Percentiles rank a stretch among this genome's conserved stretches.
Evolutionary conservation across 441 rosid genomes (phyloP).

Genomic region (Brassica hybrid): DNA sequence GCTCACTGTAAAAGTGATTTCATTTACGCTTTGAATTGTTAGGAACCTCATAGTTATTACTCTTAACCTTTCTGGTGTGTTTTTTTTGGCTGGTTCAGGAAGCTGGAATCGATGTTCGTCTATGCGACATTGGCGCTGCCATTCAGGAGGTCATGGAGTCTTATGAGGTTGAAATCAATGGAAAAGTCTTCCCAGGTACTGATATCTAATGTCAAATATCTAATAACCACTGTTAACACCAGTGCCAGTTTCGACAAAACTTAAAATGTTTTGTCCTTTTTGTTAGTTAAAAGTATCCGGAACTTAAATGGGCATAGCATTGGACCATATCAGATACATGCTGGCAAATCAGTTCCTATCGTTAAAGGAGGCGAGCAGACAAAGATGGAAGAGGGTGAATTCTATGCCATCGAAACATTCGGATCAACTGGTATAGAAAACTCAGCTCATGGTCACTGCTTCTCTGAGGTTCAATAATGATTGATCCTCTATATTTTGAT

Average conservation of each 20-base stretch:
- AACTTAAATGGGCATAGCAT: constrained; percentile 96
- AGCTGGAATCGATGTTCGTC: constrained; percentile 95
- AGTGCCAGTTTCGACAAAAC: neutral
- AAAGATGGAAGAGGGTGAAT: constrained; percentile 99
- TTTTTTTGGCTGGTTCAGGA: constrained; percentile 54
- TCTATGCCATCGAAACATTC: constrained; percentile 93
- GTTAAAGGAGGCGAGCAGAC: constrained; percentile 99
- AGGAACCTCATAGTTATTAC: neutral
- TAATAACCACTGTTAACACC: neutral
- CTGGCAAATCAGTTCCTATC: constrained; percentile 92
- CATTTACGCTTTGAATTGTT: neutral
- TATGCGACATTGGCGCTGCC: constrained; percentile 95
- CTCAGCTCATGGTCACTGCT: neutral
- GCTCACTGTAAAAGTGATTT: neutral
- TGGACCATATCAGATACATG: constrained; percentile 92
- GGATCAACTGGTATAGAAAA: constrained; percentile 78
- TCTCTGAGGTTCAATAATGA: no score
- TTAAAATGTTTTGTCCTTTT: neutral
- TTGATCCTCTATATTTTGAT: constrained; percentile 8
- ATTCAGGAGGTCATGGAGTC: no score
- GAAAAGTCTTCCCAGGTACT: constrained; percentile 90
- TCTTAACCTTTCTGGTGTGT: neutral
- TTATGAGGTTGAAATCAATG: constrained; percentile 97
- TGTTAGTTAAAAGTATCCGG: constrained; percentile 87
- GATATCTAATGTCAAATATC: constrained; percentile 7